Evolutionary conservation across 2,329 filamentous ascomycete genomes (phyloP), one percentile per base, ranked within the genome.

Genomic region (Chrysoporthe deuterocubensis): DNA sequence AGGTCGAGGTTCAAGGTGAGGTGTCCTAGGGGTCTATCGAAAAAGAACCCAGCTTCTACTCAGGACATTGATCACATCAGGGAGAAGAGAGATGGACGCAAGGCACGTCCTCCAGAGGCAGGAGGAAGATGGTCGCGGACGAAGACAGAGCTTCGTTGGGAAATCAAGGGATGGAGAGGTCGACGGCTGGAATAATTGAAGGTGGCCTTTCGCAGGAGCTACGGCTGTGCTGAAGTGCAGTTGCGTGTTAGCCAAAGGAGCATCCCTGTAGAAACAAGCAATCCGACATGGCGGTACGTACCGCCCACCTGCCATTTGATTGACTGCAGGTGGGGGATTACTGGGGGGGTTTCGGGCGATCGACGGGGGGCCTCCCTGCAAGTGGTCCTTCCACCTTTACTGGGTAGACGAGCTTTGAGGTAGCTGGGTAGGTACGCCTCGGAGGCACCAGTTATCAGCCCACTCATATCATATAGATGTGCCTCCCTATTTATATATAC

Each of bases 201-300:
- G 63, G 67, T 69, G 67, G 67, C 67, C 67, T 69, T 59, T 68
- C 60, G 58, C 58, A 66, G 63, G 64, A 61, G 43, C 59, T 61
- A 46, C 42, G 42, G 43, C 40, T 46, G 59, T 32, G 42, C 42
- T n/a, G 59, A 61, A 21, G 37, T 26, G 57, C 59, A 46, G 43
- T 34, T 46, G 43, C 59, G 59, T 61, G 43, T 61, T 61, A 42
- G n/a, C 59, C 40, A 60, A 14, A 26, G 42, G 18, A 26, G 37
- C 57, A 60, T 32, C 57, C 57, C 57, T 60, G 57, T 21, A 40
- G n/a, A n/a, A 60, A 40, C 57, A 60, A 58, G 40, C 57, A 60
- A 60, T 60, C 57, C 44, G 37, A 40, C 57, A 60, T 21, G n/a
- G 57, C 8, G 57, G 57, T 58, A 58, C 34, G 56, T 58, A 58